These are phyloP conservation scores for Exophiala sp. DNA, from an alignment of 2,329 filamentous ascomycete genomes.

Conservation along the genomic window DNA sequence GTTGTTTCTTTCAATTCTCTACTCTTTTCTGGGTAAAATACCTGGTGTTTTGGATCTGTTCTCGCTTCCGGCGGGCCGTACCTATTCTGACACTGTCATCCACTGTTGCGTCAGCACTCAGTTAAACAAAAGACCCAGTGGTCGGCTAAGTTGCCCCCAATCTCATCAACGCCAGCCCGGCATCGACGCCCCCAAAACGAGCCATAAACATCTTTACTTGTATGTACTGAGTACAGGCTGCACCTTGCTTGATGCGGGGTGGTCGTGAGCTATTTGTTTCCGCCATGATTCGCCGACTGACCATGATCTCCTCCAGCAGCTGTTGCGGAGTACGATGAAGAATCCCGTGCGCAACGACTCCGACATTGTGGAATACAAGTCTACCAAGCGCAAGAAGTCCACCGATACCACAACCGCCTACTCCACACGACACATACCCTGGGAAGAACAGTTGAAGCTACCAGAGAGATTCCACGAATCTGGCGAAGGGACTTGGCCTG, in stretches of 20 bases:
- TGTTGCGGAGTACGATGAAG: constrained; percentile 23
- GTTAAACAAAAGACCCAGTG: neutral
- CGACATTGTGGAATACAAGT: constrained; percentile 8
- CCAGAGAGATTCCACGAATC: constrained; percentile 5
- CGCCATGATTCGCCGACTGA: constrained; percentile 13
- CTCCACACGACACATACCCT: constrained; percentile 9
- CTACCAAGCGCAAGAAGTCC: constrained; percentile 21
- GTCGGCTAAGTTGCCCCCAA: constrained; percentile 17
- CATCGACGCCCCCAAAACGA: neutral
- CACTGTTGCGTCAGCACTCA: neutral
- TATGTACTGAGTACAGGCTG: neutral
- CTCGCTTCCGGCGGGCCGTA: too few relatives aligned
- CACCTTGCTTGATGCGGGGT: neutral
- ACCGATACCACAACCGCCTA: neutral
- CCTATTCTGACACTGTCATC: too few relatives aligned
- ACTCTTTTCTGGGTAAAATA: too few relatives aligned
- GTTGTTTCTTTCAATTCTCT: too few relatives aligned
- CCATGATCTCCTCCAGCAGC: constrained; percentile 14
- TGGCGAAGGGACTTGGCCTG: constrained; percentile 20
- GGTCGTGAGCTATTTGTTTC: neutral
- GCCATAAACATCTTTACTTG: neutral
- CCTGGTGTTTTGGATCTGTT: too few relatives aligned
- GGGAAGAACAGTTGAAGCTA: constrained; percentile 21
- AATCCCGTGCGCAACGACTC: constrained; percentile 4
- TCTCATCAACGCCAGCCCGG: neutral